Evolutionary conservation across 768 basidiomycete species (phyloP), one percentile per base, ranked within the genome.

Genomic region (Auricularia heimuer): DNA sequence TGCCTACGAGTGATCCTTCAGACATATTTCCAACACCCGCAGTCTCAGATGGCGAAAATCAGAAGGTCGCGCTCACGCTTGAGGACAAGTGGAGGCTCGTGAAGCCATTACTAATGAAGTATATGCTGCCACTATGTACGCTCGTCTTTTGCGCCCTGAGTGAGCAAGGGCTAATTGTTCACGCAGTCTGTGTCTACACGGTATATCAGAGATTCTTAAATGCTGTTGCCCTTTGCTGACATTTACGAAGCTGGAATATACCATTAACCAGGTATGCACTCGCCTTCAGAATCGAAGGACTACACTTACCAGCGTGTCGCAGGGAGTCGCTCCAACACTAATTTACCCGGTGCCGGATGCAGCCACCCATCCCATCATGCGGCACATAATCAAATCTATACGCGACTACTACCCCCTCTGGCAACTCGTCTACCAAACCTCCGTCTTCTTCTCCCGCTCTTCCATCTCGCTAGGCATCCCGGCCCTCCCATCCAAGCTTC

Each of bases 381-480:
- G 86, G 71, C 84, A 81, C 71, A 81, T 98, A 66, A 91, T 98
- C 65, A 85, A 90, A 70, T 86, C 85, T 1, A 80, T 94, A 21
- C 82, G 93, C 44, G 96, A 98, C 71, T 98, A 94, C 73, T 98
- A 98, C 75, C 94, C 94, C 1, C 82, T 96, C 47, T 97, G 94
- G 91, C 92, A 93, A 86, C 83, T 94, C 45, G 85, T 93, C 35
- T 94, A 94, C 71, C 92, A 92, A 79, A 84, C 90, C 24, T 91
- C 91, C 51, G 95, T 97, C 58, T 97, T 98, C 77, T 73, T 98
- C 66, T 96, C 95, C 4, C 89, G 95, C 3, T 96, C 95, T 0
- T 89, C 92, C 7, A 89, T 95, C 65, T 90, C 93, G 6, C 75
- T 95, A 47, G 92, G 91, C 12, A 67, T 97, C 11, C 91, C 92